Percentiles rank a stretch among this genome's conserved stretches.
Evolutionary conservation across 352 stramenopile genomes (phyloP).

Genomic region (Phytopythium boreale): DNA sequence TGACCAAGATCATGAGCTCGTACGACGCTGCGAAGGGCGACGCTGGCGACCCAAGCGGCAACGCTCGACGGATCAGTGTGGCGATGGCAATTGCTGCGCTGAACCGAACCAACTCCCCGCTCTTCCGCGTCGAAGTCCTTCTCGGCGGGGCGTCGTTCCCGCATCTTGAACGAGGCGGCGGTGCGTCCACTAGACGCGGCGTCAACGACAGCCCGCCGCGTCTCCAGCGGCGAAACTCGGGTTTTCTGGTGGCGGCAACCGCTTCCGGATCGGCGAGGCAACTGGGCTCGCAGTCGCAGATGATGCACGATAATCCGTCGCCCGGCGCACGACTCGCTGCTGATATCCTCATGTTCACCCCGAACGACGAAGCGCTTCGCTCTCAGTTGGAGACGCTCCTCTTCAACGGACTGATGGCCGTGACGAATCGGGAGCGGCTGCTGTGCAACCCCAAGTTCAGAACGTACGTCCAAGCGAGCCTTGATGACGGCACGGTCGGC

Average conservation of each 20-base stretch:
- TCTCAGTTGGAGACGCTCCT: slow-evolving; percentile 68
- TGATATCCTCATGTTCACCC: slow-evolving; percentile 48
- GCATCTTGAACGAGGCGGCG: not conserved
- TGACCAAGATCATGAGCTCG: slow-evolving; percentile 35
- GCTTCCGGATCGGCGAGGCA: not conserved
- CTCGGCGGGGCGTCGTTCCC: slow-evolving; percentile 6
- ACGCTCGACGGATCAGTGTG: not conserved
- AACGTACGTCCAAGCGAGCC: slow-evolving; percentile 54
- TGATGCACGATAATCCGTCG: not conserved
- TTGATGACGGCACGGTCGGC: slow-evolving; percentile 37
- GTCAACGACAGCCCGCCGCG: slow-evolving; percentile 4
- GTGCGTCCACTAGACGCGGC: not conserved
- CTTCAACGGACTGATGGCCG: slow-evolving; percentile 61
- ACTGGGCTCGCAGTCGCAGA: not conserved
- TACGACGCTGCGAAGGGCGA: not conserved
- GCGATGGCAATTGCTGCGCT: not conserved
- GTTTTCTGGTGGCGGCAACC: slow-evolving; percentile 12
- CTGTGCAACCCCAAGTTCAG: slow-evolving; percentile 63
- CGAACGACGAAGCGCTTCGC: slow-evolving; percentile 47
- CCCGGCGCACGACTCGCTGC: not conserved
- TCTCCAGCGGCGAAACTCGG: slow-evolving; percentile 16
- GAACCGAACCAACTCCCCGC: slow-evolving; percentile 15
- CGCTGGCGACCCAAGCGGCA: not conserved
- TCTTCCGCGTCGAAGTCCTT: slow-evolving; percentile 78
- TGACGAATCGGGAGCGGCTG: slow-evolving; percentile 63